A percentile compares a stretch with the other conserved stretches of the same genome.
Conservation (phyloP, 2,329 filamentous ascomycete genomes). For the Daldinia eschscholtzii region DNA sequence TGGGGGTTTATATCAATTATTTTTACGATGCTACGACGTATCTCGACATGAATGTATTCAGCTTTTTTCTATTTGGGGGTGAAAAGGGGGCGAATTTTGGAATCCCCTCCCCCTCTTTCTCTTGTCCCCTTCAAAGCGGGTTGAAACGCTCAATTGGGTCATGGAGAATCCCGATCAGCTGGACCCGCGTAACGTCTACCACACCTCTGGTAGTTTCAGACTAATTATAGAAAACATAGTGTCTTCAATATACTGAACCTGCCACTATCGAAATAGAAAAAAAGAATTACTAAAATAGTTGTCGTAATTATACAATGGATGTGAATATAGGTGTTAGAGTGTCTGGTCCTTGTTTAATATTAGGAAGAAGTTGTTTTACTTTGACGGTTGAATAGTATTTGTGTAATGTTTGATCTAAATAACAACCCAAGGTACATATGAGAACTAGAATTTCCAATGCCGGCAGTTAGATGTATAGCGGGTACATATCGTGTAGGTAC, state of each 20-base stretch:
- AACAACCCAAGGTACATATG: too few species aligned
- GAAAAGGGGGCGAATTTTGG: neutral
- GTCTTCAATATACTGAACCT: neutral
- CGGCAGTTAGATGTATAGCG: conserved; percentile 1
- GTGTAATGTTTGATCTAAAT: neutral
- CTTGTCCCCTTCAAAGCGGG: neutral
- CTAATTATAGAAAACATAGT: conserved; percentile 7
- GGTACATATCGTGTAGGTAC: conserved; percentile 5
- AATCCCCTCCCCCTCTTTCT: neutral
- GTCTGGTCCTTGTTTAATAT: neutral
- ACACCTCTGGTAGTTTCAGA: conserved; percentile 8
- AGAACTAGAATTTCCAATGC: neutral
- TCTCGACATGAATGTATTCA: neutral
- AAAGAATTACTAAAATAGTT: conserved; percentile 1
- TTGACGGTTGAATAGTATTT: neutral
- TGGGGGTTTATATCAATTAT: neutral
- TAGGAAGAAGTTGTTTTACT: neutral
- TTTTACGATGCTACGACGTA: neutral
- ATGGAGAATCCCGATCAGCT: conserved; percentile 14
- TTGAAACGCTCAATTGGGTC: conserved; percentile 14
- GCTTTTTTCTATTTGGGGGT: neutral
- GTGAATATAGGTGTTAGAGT: neutral
- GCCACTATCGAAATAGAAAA: neutral
- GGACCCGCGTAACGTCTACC: conserved; percentile 17
- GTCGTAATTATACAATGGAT: neutral